Evolutionary conservation across 2,329 filamentous ascomycete species (phyloP).

Genomic region (Colletotrichum sp.): DNA sequence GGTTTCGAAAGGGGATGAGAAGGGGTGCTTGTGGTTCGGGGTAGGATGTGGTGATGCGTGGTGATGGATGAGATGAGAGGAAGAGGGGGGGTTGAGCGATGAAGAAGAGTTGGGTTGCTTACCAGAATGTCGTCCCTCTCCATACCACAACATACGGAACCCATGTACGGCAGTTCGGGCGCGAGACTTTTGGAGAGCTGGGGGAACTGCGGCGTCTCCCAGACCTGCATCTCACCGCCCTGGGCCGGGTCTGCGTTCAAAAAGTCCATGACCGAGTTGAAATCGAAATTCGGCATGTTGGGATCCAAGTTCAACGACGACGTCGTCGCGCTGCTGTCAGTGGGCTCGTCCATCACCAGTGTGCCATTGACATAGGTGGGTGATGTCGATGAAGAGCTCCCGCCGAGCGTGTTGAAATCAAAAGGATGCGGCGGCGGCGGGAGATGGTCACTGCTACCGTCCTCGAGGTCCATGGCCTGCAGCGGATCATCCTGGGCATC

Average conservation of each 20-base stretch:
- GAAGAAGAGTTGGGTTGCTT: neutral
- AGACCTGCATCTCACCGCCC: conserved; percentile 14
- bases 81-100: neutral
- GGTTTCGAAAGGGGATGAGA: neutral
- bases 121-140: neutral
- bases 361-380: neutral
- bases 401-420: conserved; percentile 9
- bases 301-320: conserved; percentile 20
- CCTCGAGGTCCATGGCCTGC: conserved; percentile 13
- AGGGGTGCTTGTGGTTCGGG: neutral
- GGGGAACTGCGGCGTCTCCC: conserved; percentile 14
- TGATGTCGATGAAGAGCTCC: neutral
- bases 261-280: conserved; percentile 21
- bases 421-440: neutral
- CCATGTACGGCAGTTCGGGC: neutral
- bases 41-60: neutral
- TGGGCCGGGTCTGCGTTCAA: conserved; percentile 8
- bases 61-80: neutral
- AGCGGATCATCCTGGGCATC: neutral
- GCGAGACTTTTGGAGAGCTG: neutral
- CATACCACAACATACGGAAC: neutral
- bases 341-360: neutral
- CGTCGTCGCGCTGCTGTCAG: conserved; percentile 19
- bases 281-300: conserved; percentile 34
- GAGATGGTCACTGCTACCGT: neutral